Conservation (phyloP, 176 grass and related monocot genomes). For the Oryza rufipogon region DNA sequence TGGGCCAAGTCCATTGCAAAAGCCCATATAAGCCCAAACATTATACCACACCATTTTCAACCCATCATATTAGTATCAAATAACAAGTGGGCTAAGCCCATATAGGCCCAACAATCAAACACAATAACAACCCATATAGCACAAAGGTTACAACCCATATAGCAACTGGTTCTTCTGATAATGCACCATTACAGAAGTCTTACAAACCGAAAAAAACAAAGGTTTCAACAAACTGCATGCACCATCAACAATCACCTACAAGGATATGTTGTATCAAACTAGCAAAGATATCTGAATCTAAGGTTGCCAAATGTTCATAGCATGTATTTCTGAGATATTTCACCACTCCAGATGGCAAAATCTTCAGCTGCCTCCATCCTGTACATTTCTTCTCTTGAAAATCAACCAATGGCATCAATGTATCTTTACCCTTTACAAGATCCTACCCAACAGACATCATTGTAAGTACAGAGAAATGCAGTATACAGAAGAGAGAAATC, state of each 20-base stretch:
- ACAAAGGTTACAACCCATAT: too few relatives aligned
- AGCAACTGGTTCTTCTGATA: too few relatives aligned
- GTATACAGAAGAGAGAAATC: background rate
- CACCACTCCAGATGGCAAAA: conserved; percentile 86
- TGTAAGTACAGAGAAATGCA: background rate
- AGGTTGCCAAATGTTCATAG: conserved; percentile 12
- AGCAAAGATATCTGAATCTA: conserved; percentile 17
- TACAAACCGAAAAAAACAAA: too few relatives aligned
- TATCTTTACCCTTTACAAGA: conserved; percentile 84
- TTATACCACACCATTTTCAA: too few relatives aligned
- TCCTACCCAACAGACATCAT: conserved; percentile 65
- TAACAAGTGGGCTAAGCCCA: too few relatives aligned
- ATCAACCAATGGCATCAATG: conserved; percentile 79
- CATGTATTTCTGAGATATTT: conserved; percentile 41
- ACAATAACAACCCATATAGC: too few relatives aligned
- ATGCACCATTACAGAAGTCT: too few relatives aligned
- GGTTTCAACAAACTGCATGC: conserved; percentile 16
- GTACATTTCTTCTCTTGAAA: conserved; percentile 88
- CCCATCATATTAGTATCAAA: too few relatives aligned
- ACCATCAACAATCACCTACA: conserved; percentile 94
- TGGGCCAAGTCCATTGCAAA: too few relatives aligned
- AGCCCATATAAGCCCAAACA: too few relatives aligned
- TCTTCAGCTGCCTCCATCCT: conserved; percentile 78
- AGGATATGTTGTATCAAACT: conserved; percentile 46
- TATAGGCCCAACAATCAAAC: too few relatives aligned